Base-by-base conservation (phyloP, 2,329 filamentous ascomycete species). In the Talaromyces marneffei region DNA sequence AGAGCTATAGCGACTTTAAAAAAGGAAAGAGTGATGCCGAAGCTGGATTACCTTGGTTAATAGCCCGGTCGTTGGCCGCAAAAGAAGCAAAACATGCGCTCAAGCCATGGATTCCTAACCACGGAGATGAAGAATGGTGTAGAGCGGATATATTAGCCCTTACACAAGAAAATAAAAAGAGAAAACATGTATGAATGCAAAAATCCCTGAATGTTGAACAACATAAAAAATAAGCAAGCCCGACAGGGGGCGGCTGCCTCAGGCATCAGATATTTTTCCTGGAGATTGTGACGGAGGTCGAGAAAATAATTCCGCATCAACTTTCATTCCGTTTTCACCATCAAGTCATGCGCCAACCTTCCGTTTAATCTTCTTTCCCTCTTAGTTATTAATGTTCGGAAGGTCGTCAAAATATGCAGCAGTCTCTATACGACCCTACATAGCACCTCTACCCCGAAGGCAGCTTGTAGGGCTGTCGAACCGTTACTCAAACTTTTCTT, bases 121-220 rank as follows among this genome's bases (percentile, higher is more conserved):
- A 62, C 1, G 73, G 74, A 3, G 76, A 78, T 65, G 75, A 72
- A 59, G 54, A 57, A 27, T 78, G 76, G 75, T 68, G 67, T 1
- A 65, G 77, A 60, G 67, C 39, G n/a, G 20, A 60, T 10, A 8
- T 57, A 12, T 14, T 62, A 54, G 42, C 37, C 7, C 18, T 35
- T 3, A 10, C 18, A n/a, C 20, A 46, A 14, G 18, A 16, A 31
- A 58, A 53, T 18, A 50, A 60, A 14, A 62, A 48, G 39, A 40
- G 39, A 40, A 60, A 29, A 42, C 4, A 52, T 33, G n/a, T 20
- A 20, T 50, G n/a, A 50, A 50, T n/a, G 5, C 14, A 25, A 50
- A 20, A 33, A 20, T n/a, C 7, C 27, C 31, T 4, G 29, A 52
- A 10, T 31, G 31, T 20, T 7, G 5, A 33, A n/a, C 48, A 20